Evolutionary conservation across 1,284 basidiomycete genomes (phyloP).

Genomic region (Inonotus hispidus): DNA sequence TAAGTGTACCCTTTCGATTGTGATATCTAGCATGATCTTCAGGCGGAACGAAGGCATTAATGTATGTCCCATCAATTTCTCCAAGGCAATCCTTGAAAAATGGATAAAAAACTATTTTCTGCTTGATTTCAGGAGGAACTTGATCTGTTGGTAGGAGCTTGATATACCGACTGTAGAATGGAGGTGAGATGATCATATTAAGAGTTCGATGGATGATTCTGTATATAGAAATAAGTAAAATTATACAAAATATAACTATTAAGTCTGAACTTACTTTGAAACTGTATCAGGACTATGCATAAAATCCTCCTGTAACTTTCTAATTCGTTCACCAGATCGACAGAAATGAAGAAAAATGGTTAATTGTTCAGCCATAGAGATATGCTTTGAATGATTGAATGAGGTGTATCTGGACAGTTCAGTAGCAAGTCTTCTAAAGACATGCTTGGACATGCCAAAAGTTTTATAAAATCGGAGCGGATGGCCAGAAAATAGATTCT

Average conservation of each 20-base stretch:
- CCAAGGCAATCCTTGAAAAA: conserved; percentile 34
- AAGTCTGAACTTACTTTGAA: conserved; percentile 7
- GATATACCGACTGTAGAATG: conserved; percentile 24
- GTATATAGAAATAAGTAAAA: conserved; percentile 16
- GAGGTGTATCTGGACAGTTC: neutral
- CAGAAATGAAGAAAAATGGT: conserved; percentile 15
- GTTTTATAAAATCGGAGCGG: conserved; percentile 3
- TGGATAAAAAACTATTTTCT: conserved; percentile 32
- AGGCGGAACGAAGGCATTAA: conserved; percentile 25
- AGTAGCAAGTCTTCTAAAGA: conserved; percentile 2
- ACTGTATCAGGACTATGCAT: conserved; percentile 14
- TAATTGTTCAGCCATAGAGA: conserved; percentile 10
- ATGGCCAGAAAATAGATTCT: conserved; percentile 4
- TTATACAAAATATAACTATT: neutral
- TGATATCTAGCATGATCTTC: conserved; percentile 23
- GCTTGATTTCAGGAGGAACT: conserved; percentile 20
- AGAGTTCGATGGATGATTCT: conserved; percentile 11
- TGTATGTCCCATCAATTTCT: conserved; percentile 37
- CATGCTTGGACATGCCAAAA: conserved; percentile 17
- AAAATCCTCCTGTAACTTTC: conserved; percentile 16
- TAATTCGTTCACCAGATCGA: conserved; percentile 5
- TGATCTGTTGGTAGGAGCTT: conserved; percentile 19
- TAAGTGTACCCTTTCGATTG: conserved; percentile 31
- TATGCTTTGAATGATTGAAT: neutral
- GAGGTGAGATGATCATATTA: neutral